phyloP scores from a whole-genome alignment of 2,329 filamentous ascomycete species.

The Colletotrichum euphorbiae region DNA sequence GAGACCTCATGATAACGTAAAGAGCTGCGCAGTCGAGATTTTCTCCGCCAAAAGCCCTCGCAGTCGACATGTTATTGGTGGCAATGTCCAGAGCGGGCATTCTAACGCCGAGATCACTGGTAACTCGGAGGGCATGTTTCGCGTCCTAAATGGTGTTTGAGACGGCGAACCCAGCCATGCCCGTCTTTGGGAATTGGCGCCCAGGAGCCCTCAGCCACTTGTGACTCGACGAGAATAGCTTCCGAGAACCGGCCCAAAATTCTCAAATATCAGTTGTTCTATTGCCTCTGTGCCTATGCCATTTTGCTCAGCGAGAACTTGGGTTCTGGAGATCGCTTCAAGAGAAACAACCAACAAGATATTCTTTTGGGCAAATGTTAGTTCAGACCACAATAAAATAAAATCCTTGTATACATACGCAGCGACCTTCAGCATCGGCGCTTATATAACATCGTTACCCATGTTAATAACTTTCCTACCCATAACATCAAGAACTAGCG shows the following conservation, averaged over 20 bases:
- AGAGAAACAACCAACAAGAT: constrained; percentile 61
- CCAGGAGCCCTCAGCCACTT: constrained; percentile 53
- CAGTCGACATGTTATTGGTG: constrained; percentile 27
- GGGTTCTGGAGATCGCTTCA: constrained; percentile 61
- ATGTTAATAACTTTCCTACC: too few species aligned
- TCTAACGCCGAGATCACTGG: constrained; percentile 51
- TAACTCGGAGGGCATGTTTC: constrained; percentile 58
- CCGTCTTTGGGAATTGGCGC: constrained; percentile 46
- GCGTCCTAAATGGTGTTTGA: constrained; percentile 65
- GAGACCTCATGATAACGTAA: constrained; percentile 58
- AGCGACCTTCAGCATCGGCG: constrained; percentile 62
- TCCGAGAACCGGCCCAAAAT: constrained; percentile 52
- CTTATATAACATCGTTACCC: too few species aligned
- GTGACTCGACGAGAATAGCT: constrained; percentile 53
- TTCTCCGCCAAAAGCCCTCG: constrained; percentile 16
- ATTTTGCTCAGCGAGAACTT: constrained; percentile 61
- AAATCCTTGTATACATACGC: constrained; percentile 46
- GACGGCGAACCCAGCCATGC: constrained; percentile 59
- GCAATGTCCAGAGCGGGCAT: constrained; percentile 52
- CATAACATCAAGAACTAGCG: too few species aligned
- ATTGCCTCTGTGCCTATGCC: constrained; percentile 53
- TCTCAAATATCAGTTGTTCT: constrained; percentile 56
- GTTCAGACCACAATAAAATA: neutral
- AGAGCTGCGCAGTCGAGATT: constrained; percentile 60
- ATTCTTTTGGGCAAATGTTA: constrained; percentile 49